These are phyloP conservation scores for Trichophyton schoenleinii DNA, from an alignment of 2,329 filamentous ascomycete species.

Conservation along the genomic window DNA sequence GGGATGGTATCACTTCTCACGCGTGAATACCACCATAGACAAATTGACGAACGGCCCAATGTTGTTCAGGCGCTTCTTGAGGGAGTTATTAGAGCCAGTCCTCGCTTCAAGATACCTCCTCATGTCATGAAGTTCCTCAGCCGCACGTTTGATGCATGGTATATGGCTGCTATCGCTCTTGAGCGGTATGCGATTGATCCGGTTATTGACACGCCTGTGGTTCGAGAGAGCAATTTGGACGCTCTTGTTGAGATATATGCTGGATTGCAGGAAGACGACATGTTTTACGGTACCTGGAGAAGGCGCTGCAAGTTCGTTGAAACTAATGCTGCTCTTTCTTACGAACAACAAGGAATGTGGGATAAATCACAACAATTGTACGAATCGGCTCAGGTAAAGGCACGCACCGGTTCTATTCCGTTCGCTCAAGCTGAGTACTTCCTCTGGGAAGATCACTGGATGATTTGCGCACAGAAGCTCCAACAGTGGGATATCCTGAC, in stretches of 20 bases:
- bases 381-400: conserved; percentile 92
- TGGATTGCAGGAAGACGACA: conserved; percentile 80
- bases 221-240: conserved; percentile 89
- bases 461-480: conserved; percentile 91
- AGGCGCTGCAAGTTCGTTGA: conserved; percentile 92
- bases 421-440: conserved; percentile 97
- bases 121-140: conserved; percentile 94
- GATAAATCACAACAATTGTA: conserved; percentile 97
- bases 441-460: conserved; percentile 99
- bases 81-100: conserved; percentile 70
- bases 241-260: conserved; percentile 90
- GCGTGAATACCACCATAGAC: conserved; percentile 88
- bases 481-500: conserved; percentile 98
- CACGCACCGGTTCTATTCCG: conserved; percentile 85
- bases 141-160: conserved; percentile 93
- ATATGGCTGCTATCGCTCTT: conserved; percentile 79
- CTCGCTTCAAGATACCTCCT: conserved; percentile 81
- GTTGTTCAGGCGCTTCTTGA: conserved; percentile 87
- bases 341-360: conserved; percentile 99
- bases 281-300: conserved; percentile 96
- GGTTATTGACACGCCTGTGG: conserved; percentile 66
- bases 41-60: conserved; percentile 90
- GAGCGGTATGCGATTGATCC: conserved; percentile 81
- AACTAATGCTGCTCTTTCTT: conserved; percentile 91
- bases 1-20: conserved; percentile 82